Evolutionary conservation across 768 basidiomycete species (phyloP).

Genomic region (Harrya chromipes): DNA sequence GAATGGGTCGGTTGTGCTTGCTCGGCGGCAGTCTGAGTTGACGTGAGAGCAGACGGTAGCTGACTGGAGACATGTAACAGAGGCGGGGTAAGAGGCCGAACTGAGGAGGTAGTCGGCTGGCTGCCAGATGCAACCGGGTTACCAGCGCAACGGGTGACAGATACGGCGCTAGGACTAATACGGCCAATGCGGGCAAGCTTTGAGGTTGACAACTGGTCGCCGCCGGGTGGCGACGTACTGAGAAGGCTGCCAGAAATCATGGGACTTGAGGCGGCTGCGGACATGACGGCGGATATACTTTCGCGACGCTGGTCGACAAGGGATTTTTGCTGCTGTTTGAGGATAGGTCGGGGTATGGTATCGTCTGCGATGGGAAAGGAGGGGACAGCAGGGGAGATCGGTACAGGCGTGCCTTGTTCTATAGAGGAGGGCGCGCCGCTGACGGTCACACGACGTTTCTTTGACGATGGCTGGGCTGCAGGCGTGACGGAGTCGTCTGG

Average conservation of each 20-base stretch:
- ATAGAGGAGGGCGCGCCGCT: conserved; percentile 52
- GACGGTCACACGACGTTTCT: conserved; percentile 71
- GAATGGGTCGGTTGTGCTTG: conserved; percentile 33
- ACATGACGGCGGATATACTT: conserved; percentile 44
- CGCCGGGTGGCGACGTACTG: conserved; percentile 20
- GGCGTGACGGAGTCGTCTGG: conserved; percentile 36
- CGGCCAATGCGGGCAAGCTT: conserved; percentile 32
- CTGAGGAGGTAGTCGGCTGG: conserved; percentile 22
- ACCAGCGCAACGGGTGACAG: conserved; percentile 23
- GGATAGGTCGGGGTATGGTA: conserved; percentile 53
- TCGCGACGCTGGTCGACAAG: conserved; percentile 68
- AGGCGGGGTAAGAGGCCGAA: conserved; percentile 23
- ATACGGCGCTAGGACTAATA: conserved; percentile 37
- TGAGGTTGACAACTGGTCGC: conserved; percentile 28
- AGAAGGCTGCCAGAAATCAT: conserved; percentile 23
- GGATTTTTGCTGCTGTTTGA: conserved; percentile 72
- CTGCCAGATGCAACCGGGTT: conserved; percentile 24
- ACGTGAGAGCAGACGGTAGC: conserved; percentile 15
- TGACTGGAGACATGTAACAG: conserved; percentile 26
- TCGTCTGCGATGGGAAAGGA: conserved; percentile 60
- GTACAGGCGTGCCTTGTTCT: conserved; percentile 48
- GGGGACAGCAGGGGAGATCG: conserved; percentile 67
- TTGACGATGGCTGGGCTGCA: conserved; percentile 40
- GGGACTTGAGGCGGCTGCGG: conserved; percentile 28
- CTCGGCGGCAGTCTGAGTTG: conserved; percentile 18